Evolutionary conservation across 2,329 filamentous ascomycete genomes (phyloP), one percentile per base, ranked within the genome.

Genomic region (Apiospora koreana): DNA sequence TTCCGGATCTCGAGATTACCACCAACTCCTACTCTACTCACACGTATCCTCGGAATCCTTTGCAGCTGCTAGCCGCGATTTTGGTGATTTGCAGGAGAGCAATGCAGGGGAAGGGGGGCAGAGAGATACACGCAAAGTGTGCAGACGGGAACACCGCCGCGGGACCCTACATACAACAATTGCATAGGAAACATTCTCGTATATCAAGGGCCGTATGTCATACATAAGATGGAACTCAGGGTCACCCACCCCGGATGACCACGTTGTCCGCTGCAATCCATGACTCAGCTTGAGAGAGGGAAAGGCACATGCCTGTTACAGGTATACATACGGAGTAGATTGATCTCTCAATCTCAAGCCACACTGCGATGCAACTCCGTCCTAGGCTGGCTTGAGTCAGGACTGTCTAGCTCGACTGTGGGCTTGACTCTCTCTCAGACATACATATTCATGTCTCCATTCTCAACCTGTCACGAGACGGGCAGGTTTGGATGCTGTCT

Each of bases 151-250:
- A 62, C 50, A 62, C 54, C 54, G 18, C 48, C 50, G 41, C 41
- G 54, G 54, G 31, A 38, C 54, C 54, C 54, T 62, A 62, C 54
- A 62, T 62, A 35, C 54, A 38, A 62, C 54, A 62, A 62, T 38
- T n/a, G 18, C 54, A 38, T 38, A 62, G 28, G 35, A 9, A n/a
- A 62, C 54, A 62, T 38, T 62, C 35, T n/a, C 31, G 31, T 38
- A 62, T 3, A 38, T 62, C 54, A 31, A 62, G 54, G 35, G 28
- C 48, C 31, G 41, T 38, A 38, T 38, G 54, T 23, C 54, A 58
- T 58, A 35, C 28, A 58, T 62, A 38, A 38, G n/a, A 62, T 62
- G 31, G 28, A n/a, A 62, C 31, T n/a, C 54, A 62, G 18, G 54
- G 31, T 38, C 14, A n/a, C 31, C 54, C 54, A 18, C 31, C 28